phyloP scores from a whole-genome alignment of 495 filamentous ascomycete species.

The Hypoxylon crocopeplum region DNA sequence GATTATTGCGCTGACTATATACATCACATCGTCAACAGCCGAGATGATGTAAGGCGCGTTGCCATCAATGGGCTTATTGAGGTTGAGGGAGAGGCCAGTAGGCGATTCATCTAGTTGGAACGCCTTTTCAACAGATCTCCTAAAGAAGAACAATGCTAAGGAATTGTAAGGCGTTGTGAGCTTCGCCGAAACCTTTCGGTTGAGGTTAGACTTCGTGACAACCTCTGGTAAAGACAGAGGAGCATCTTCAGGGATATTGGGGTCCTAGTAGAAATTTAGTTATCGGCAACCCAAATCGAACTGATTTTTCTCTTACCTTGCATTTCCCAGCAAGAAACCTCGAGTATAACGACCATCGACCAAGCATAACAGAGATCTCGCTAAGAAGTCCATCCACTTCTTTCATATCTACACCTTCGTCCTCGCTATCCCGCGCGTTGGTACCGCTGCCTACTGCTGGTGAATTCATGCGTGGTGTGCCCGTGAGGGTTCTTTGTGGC shows the following conservation, averaged over 20 bases:
- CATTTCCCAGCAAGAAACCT: slow-evolving; percentile 88
- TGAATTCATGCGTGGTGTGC: slow-evolving; percentile 63
- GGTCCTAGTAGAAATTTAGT: slow-evolving; percentile 45
- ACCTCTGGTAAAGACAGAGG: slow-evolving; percentile 69
- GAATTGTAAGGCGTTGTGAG: slow-evolving; percentile 80
- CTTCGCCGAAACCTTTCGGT: slow-evolving; percentile 74
- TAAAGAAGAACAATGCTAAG: slow-evolving; percentile 95
- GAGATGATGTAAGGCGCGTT: slow-evolving; percentile 93
- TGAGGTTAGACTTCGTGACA: slow-evolving; percentile 74
- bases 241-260: slow-evolving; percentile 50
- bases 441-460: slow-evolving; percentile 66
- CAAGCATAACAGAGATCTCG: slow-evolving; percentile 89
- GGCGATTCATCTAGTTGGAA: slow-evolving; percentile 99
- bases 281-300: slow-evolving; percentile 7
- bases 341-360: slow-evolving; percentile 90
- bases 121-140: slow-evolving; percentile 92
- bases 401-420: slow-evolving; percentile 94
- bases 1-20: slow-evolving; percentile 92
- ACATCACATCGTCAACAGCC: slow-evolving; percentile 98
- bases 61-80: slow-evolving; percentile 66
- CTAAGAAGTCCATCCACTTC: slow-evolving; percentile 86
- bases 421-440: slow-evolving; percentile 65
- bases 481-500: slow-evolving; percentile 61
- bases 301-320: slow-evolving; percentile 60
- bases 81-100: slow-evolving; percentile 74